Conservation (phyloP, 1,284 basidiomycete genomes). For the Ganoderma sinense region DNA sequence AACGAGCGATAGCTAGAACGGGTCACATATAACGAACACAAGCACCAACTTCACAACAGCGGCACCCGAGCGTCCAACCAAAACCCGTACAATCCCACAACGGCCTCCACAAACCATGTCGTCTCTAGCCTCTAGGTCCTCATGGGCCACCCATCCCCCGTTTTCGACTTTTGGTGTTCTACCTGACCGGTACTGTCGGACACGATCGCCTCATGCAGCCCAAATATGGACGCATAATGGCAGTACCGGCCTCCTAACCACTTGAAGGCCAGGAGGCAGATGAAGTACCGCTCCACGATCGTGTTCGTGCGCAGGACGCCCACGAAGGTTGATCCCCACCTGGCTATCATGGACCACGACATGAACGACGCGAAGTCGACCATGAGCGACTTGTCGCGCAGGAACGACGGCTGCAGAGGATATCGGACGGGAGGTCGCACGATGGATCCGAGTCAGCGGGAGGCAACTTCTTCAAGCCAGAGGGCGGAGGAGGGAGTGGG, state of each 20-base stretch:
- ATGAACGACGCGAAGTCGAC: neutral
- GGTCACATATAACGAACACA: too few species aligned
- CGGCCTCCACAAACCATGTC: too few species aligned
- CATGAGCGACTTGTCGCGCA: neutral
- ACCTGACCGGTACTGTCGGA: neutral
- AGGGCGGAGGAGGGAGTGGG: neutral
- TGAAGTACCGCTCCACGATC: neutral
- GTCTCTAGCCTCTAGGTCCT: too few species aligned
- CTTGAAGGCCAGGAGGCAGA: constrained; percentile 3
- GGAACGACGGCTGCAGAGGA: neutral
- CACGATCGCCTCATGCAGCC: neutral
- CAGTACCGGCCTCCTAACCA: constrained; percentile 1
- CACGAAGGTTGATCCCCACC: neutral
- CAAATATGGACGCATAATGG: neutral
- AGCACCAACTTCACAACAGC: too few species aligned
- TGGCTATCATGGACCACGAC: neutral
- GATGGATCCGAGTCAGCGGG: too few species aligned
- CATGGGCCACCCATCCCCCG: neutral
- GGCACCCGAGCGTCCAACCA: too few species aligned
- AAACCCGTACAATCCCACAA: too few species aligned
- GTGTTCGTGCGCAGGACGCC: constrained; percentile 1
- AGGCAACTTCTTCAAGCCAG: neutral
- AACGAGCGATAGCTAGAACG: too few species aligned
- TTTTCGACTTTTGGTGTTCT: neutral
- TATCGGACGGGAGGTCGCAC: too few species aligned